Conservation (phyloP, 345 rosid species). For the Gossypium mustelinum region DNA sequence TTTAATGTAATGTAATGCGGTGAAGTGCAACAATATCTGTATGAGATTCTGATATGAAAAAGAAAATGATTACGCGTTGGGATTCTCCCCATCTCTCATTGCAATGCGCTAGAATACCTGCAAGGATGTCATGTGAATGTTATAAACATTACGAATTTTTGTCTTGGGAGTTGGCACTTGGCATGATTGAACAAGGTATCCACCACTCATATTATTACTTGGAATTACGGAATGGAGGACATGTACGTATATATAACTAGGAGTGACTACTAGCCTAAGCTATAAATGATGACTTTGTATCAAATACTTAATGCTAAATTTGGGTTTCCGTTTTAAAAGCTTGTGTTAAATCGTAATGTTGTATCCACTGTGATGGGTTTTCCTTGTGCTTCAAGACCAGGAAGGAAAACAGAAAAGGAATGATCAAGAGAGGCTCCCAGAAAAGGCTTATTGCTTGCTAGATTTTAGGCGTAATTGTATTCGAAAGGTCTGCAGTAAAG, state of each 20-base stretch:
- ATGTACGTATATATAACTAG: neutral
- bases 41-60: conserved; percentile 8
- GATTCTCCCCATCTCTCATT: neutral
- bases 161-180: neutral
- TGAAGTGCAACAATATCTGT: conserved; percentile 5
- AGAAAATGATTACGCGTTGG: neutral
- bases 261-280: neutral
- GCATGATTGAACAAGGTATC: neutral
- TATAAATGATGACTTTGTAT: no score
- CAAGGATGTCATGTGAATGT: conserved; percentile 16
- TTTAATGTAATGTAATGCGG: conserved; percentile 5
- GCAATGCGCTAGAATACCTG: neutral
- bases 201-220: neutral
- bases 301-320: neutral
- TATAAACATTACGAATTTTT: neutral
- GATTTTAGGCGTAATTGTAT: neutral
- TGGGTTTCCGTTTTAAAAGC: neutral
- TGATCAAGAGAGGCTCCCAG: neutral
- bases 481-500: neutral
- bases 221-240: neutral
- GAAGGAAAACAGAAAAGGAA: neutral
- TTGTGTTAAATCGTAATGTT: neutral
- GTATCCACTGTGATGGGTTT: conserved; percentile 6
- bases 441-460: neutral
- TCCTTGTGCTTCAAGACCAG: neutral